Evolutionary conservation across 768 basidiomycete genomes (phyloP), one percentile per base, ranked within the genome.

Genomic region (Hericium rajendrae): DNA sequence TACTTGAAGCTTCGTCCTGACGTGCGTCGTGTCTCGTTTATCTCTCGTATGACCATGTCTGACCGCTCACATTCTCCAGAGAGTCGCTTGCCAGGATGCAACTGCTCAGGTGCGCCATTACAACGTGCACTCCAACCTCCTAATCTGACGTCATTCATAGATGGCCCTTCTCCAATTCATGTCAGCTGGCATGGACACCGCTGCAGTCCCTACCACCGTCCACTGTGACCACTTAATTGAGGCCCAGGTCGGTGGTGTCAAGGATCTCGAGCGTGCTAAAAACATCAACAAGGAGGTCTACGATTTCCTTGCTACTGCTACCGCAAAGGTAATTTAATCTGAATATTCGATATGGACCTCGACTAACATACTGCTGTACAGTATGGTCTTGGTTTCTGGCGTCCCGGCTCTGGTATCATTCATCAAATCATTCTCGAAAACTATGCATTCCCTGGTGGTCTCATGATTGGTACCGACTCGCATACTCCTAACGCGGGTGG

Each of bases 121-220:
- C 53, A 40, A 38, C 38, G 20, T 8, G 50, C 22, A 2, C 26
- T 38, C 37, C 13, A 16, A 15, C 40, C 18, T 22, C 24, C n/a
- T 24, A 41, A 15, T 41, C 60, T 61, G 57, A 63, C 53, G 22
- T 57, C 43, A 53, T 48, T 15, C 28, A 4, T 54, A 98, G 91
- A 99, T 99, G 97, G 97, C 97, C 18, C 83, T 99, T 57, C 81
- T 99, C 63, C 97, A 99, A 80, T 99, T 99, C 83, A 99, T 99
- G 97, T 97, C 97, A 53, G 94, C 97, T 16, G 95, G 95, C 62
- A 94, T 99, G 82, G 91, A 91, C 70, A 95, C 93, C 49, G 92
- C 91, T 41, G 95, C 95, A 49, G 94, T 97, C 62, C 95, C 95
- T 38, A 95, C 95, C 63, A 95, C 97, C 61, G 97, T 99, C 48